phyloP scores from a whole-genome alignment of 371 early-diverging fungal genomes.

The Umbelopsis sp. region DNA sequence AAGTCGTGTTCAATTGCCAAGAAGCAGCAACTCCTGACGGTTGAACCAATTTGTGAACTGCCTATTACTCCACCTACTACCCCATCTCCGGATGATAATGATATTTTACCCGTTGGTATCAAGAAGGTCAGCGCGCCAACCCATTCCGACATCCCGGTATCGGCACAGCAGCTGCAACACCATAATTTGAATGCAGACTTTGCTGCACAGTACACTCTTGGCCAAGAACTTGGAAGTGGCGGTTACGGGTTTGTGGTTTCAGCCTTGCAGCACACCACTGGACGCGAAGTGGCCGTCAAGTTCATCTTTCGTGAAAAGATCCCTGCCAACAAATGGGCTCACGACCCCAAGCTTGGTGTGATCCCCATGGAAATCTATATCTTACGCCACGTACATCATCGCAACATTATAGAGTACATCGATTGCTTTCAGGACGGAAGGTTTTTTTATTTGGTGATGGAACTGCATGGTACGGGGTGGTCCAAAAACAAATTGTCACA shows the following conservation, averaged over 20 bases:
- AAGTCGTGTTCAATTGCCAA: constrained; percentile 12
- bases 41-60: constrained; percentile 9
- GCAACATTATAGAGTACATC: constrained; percentile 70
- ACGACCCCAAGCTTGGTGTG: constrained; percentile 62
- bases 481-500: constrained; percentile 25
- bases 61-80: constrained; percentile 12
- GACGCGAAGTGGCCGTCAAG: constrained; percentile 77
- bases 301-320: constrained; percentile 74
- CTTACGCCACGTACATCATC: constrained; percentile 68
- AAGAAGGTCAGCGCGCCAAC: constrained; percentile 2
- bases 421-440: constrained; percentile 68
- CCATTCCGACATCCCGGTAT: constrained; percentile 30
- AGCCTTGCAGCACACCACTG: constrained; percentile 56
- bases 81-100: neutral
- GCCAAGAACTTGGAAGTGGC: constrained; percentile 77
- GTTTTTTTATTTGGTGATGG: constrained; percentile 78
- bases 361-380: constrained; percentile 81
- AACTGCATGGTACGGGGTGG: constrained; percentile 81
- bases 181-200: constrained; percentile 56
- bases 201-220: constrained; percentile 52
- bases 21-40: neutral
- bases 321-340: constrained; percentile 64
- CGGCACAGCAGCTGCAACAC: constrained; percentile 50
- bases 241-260: constrained; percentile 82
- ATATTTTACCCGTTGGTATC: neutral